Base-by-base conservation (phyloP, 2,329 filamentous ascomycete species). In the Ceratocystis cacaofunesta region DNA sequence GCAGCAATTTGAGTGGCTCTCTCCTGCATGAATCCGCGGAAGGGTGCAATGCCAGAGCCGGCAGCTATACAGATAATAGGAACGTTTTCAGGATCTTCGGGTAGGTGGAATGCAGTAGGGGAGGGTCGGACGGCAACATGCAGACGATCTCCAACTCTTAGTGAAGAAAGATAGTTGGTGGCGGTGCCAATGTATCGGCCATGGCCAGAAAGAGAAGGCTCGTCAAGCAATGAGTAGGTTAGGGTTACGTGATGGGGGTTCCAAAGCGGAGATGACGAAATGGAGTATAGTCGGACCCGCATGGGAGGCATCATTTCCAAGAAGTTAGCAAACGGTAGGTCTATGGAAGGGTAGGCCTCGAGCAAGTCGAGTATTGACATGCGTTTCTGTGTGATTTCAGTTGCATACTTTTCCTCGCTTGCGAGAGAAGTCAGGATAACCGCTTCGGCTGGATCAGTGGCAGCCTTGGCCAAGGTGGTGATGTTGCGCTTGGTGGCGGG, bases 261-360 rank as follows among this genome's bases (percentile, higher is more conserved):
- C 68, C 76, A 78, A 0, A 89, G 77, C 0, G 88, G 86, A 0
- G 87, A 89, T 0, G 87, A 90, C 0, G 88, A 90, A 71, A 92
- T 90, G 41, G 85, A 89, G 70, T 91, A 91, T 73, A 89, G 86
- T n/a, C 88, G 82, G 48, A 89, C 80, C 32, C 88, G 84, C 85
- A 94, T 89, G 0, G 88, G 86, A 1, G 87, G 87, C 0, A 91
- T 80, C 79, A 90, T 86, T 43, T 80, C 78, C 6, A 94, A 78
- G 76, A 88, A 92, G 19, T 82, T 75, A 2, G 80, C 80, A 28
- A 94, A 80, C 0, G 87, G 79, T 0, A 92, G 74, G 2, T 80
- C 74, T 41, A 88, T 77, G 0, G 77, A 74, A 0, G 81, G 78
- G 71, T 85, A 86, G 10, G 80, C 78, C 70, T 89, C 85, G 0